Evolutionary conservation across 176 grass and related monocot genomes (phyloP).

Genomic region (Carex myosuroides): DNA sequence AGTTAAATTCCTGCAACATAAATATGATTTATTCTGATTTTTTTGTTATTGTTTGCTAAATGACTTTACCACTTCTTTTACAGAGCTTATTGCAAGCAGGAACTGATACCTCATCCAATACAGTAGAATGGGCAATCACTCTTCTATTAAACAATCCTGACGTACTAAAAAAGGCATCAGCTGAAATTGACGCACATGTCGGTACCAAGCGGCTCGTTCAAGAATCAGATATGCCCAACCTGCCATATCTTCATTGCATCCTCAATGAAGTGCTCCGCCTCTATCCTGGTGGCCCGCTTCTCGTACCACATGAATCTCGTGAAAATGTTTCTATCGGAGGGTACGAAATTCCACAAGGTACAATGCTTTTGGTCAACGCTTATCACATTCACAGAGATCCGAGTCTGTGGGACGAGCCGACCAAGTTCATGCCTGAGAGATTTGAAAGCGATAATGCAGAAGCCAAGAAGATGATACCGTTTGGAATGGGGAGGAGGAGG

Average conservation of each 20-base stretch:
- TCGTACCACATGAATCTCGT: background rate
- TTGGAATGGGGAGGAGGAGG: conserved; percentile 27
- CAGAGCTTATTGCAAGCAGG: conserved; percentile 28
- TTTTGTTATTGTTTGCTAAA: too few relatives aligned
- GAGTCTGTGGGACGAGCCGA: background rate
- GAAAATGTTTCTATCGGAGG: background rate
- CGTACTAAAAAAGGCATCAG: background rate
- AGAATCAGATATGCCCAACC: background rate
- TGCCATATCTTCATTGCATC: background rate
- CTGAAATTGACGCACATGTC: background rate
- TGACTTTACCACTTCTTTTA: background rate
- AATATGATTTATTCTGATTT: background rate
- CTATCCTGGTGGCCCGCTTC: background rate
- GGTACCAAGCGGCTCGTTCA: background rate
- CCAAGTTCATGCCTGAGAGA: conserved; percentile 4
- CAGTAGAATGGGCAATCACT: conserved; percentile 16
- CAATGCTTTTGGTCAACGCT: conserved; percentile 8
- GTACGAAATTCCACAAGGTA: conserved; percentile 1
- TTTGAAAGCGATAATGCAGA: background rate
- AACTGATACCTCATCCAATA: conserved; percentile 11
- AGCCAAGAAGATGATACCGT: conserved; percentile 18
- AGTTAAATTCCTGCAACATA: background rate
- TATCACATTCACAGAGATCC: conserved; percentile 4
- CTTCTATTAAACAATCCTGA: background rate
- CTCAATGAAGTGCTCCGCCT: background rate